These are phyloP conservation scores for Cercis canadensis DNA, from an alignment of 306 rosid genomes.

Conservation along the genomic window DNA sequence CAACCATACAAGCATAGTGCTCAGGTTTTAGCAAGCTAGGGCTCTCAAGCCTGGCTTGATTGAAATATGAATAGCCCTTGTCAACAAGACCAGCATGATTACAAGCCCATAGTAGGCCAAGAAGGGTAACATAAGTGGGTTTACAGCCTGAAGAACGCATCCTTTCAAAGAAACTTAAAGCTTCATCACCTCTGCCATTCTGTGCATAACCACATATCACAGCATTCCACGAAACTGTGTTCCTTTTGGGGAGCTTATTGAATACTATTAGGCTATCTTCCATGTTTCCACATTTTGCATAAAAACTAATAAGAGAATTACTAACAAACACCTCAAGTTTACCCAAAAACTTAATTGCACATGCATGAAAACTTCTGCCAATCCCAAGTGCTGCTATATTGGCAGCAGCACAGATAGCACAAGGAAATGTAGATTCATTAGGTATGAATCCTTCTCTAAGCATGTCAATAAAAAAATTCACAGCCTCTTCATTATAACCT, in stretches of 20 bases:
- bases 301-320: constrained; percentile 56
- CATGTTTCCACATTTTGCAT: constrained; percentile 90
- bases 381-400: constrained; percentile 78
- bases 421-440: constrained; percentile 78
- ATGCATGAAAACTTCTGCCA: constrained; percentile 66
- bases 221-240: constrained; percentile 87
- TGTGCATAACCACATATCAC: constrained; percentile 90
- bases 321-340: constrained; percentile 47
- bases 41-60: constrained; percentile 51
- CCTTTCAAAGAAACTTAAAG: constrained; percentile 65
- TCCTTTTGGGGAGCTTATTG: constrained; percentile 54
- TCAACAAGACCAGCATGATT: constrained; percentile 85
- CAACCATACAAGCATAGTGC: constrained; percentile 95
- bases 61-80: constrained; percentile 72
- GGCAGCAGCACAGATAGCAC: constrained; percentile 75
- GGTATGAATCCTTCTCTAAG: constrained; percentile 65
- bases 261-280: constrained; percentile 74
- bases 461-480: constrained; percentile 53
- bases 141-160: constrained; percentile 56
- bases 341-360: constrained; percentile 60
- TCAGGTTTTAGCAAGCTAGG: constrained; percentile 69
- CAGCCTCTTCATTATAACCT: constrained; percentile 83
- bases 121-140: constrained; percentile 69
- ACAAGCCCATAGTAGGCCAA: constrained; percentile 90
- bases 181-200: constrained; percentile 81